Percentiles rank a stretch among this genome's conserved stretches.
phyloP scores from a whole-genome alignment of 2,329 filamentous ascomycete genomes.

The Pleoardoris graminearum region DNA sequence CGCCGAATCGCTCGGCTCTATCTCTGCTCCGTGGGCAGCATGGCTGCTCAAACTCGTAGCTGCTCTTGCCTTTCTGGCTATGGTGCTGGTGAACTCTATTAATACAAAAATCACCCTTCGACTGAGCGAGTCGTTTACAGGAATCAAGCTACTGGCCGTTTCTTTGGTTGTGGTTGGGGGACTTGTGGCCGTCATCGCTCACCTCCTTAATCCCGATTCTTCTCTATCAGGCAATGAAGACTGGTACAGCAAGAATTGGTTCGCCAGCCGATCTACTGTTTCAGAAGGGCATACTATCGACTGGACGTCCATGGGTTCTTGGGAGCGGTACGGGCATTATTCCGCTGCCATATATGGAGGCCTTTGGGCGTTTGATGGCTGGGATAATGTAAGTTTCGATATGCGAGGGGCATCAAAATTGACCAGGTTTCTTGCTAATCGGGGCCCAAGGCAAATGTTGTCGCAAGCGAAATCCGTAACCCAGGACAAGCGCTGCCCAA shows the following conservation, averaged over 20 bases:
- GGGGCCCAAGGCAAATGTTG: slow-evolving; percentile 40
- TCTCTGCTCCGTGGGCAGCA: slow-evolving; percentile 34
- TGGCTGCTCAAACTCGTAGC: slow-evolving; percentile 45
- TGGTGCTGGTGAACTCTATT: slow-evolving; percentile 51
- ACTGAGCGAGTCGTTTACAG: slow-evolving; percentile 48
- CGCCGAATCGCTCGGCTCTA: slow-evolving; percentile 53
- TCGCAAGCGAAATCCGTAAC: slow-evolving; percentile 44
- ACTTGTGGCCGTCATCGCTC: slow-evolving; percentile 34
- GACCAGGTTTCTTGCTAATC: no score
- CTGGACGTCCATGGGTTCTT: slow-evolving; percentile 51
- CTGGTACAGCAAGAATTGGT: slow-evolving; percentile 57
- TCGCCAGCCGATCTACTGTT: slow-evolving; percentile 54
- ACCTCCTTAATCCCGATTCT: slow-evolving; percentile 32
- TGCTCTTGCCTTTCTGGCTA: slow-evolving; percentile 42
- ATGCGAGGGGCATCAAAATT: slow-evolving; percentile 25
- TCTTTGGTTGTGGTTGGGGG: slow-evolving; percentile 37
- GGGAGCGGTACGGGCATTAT: slow-evolving; percentile 64
- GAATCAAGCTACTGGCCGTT: slow-evolving; percentile 44
- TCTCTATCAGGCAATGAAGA: slow-evolving; percentile 36
- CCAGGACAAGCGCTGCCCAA: slow-evolving; percentile 54
- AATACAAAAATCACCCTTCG: slow-evolving; percentile 47
- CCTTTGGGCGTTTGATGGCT: slow-evolving; percentile 67
- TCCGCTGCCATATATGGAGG: slow-evolving; percentile 65
- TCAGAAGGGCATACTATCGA: slow-evolving; percentile 48
- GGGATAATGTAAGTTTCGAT: slow-evolving; percentile 60